Evolutionary conservation across 257 asterid genomes (phyloP), one percentile per base, ranked within the genome.

Genomic region (Catharanthus roseus): DNA sequence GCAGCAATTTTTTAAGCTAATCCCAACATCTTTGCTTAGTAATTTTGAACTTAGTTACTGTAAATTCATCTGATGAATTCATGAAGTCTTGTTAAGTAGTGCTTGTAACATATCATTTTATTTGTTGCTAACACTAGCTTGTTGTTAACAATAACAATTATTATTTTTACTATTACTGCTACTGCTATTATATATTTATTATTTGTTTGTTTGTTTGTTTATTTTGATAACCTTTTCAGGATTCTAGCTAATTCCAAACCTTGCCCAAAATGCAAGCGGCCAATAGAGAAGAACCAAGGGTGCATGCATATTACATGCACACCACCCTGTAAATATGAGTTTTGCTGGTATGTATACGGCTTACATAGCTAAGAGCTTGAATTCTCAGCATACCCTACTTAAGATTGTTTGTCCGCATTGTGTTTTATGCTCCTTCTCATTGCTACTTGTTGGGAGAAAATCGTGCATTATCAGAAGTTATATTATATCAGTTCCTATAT

Each of bases 251-350:
- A 93, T 81, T 93, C 98, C 68, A 93, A 93, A 85, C 98, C 97
- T 64, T 93, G 98, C 78, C 98, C 98, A 36, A 93, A 91, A 82
- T 93, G 98, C 96, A 93, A 93, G 86, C 89, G 98, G 62, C 98
- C 98, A 57, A 93, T 93, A 77, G 98, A 93, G 86, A 93, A 93
- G 87, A 93, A 93, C 70, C 98, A 90, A 79, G 97, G 98, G 74
- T 90, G 98, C 91, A 93, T 90, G 98, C 98, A 93, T 76, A 89
- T 93, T 69, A 93, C 98, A 23, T 93, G 98, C 87, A 93, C 97
- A 18, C 97, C 97, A 33, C 98, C 96, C 47, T 93, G 98, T 83
- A 93, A 91, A 86, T 93, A 87, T 75, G 98, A 93, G 80, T 93
- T 93, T 83, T 93, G 98, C 89, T 93, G 98, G 98, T 90, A 89